phyloP scores from a whole-genome alignment of 2,329 filamentous ascomycete genomes.

The Talaromyces sp. region DNA sequence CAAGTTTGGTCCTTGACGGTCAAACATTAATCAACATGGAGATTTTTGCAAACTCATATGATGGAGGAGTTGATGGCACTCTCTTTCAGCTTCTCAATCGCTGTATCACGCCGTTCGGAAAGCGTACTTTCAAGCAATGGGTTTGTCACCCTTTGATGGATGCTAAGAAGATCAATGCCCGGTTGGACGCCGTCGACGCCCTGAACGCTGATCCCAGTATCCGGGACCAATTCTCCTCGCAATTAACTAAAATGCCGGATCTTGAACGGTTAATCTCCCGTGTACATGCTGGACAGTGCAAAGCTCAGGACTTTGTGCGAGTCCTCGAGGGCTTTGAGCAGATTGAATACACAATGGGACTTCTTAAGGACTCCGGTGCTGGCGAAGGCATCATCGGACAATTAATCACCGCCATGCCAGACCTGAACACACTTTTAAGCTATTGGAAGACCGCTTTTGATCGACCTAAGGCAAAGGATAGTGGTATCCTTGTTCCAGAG shows the following conservation, averaged over 20 bases:
- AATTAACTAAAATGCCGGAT: slow-evolving; percentile 89
- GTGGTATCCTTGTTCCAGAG: slow-evolving; percentile 82
- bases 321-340: slow-evolving; percentile 97
- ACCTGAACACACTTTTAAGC: slow-evolving; percentile 71
- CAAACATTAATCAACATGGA: slow-evolving; percentile 98
- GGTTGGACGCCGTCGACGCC: slow-evolving; percentile 90
- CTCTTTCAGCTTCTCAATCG: slow-evolving; percentile 88
- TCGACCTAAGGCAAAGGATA: slow-evolving; percentile 73
- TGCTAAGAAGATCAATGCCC: slow-evolving; percentile 83
- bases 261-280: slow-evolving; percentile 91
- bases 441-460: slow-evolving; percentile 95
- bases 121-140: slow-evolving; percentile 94
- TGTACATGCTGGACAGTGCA: slow-evolving; percentile 89
- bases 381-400: slow-evolving; percentile 82
- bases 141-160: slow-evolving; percentile 93
- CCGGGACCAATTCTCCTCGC: slow-evolving; percentile 84
- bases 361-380: slow-evolving; percentile 73
- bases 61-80: slow-evolving; percentile 82
- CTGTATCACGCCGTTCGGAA: slow-evolving; percentile 95
- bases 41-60: slow-evolving; percentile 89
- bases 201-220: slow-evolving; percentile 80
- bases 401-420: slow-evolving; percentile 81
- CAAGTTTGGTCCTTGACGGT: slow-evolving; percentile 88
- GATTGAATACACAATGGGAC: slow-evolving; percentile 88
- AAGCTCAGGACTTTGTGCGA: slow-evolving; percentile 86